Conservation (phyloP, 495 filamentous ascomycete species). For the Podospora sp. region DNA sequence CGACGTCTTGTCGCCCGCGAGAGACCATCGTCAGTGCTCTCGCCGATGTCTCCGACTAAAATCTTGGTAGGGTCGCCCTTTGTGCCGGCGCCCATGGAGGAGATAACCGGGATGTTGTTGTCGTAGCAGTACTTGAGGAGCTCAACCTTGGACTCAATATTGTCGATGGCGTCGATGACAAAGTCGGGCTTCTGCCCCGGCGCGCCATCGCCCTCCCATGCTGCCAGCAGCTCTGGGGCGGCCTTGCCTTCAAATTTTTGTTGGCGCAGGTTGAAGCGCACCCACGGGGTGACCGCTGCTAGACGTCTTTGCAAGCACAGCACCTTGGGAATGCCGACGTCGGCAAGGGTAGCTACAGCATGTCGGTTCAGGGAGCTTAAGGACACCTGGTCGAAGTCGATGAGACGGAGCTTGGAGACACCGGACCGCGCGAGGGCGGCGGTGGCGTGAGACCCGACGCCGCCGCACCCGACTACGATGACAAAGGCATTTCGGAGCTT, state of each 20-base stretch:
- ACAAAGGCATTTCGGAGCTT: slow-evolving; percentile 81
- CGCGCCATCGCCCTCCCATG: slow-evolving; percentile 57
- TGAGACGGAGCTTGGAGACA: slow-evolving; percentile 79
- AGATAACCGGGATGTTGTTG: slow-evolving; percentile 76
- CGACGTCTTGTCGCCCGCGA: slow-evolving; percentile 80
- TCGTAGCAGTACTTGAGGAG: slow-evolving; percentile 84
- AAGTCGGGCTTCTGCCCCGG: slow-evolving; percentile 72
- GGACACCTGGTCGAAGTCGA: slow-evolving; percentile 98
- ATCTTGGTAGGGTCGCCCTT: slow-evolving; percentile 96
- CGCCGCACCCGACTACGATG: slow-evolving; percentile 88
- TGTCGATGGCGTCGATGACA: slow-evolving; percentile 96
- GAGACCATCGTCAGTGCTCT: slow-evolving; percentile 85
- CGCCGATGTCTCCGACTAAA: slow-evolving; percentile 87
- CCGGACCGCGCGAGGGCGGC: slow-evolving; percentile 88
- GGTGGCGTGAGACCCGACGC: slow-evolving; percentile 89
- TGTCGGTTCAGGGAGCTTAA: slow-evolving; percentile 92
- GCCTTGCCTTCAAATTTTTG: slow-evolving; percentile 75
- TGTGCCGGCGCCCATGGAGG: slow-evolving; percentile 95
- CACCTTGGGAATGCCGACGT: slow-evolving; percentile 96
- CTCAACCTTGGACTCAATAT: slow-evolving; percentile 94
- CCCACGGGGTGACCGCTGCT: slow-evolving; percentile 87
- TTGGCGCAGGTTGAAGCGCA: slow-evolving; percentile 81
- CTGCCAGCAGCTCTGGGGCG: slow-evolving; percentile 60
- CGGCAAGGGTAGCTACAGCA: slow-evolving; percentile 87
- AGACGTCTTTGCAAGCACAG: slow-evolving; percentile 75